Base-by-base conservation (phyloP, 2,329 filamentous ascomycete genomes). In the Magnaporthiopsis rhizophila region DNA sequence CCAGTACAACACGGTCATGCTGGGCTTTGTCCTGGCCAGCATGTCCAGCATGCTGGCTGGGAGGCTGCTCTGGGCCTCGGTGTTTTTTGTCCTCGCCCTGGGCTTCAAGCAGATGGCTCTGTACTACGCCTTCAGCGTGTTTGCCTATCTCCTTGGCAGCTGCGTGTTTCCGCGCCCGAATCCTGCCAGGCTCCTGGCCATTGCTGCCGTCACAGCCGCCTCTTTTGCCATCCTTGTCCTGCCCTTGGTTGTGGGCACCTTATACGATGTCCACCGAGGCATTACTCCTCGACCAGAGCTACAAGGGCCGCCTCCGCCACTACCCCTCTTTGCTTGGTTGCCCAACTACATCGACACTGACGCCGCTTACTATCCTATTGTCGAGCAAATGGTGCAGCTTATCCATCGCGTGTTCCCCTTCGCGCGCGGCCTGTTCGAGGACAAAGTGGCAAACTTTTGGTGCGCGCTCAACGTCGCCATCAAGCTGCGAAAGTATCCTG, bases 31-130 rank as follows among this genome's bases (percentile, higher is more conserved):
- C 12, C 80, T 96, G 36, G 92, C 92, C 0, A 91, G 89, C 70
- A 87, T 97, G 79, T 95, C 94, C 58, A 95, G 90, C 74, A 89
- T 98, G 78, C 76, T 97, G 62, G 92, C 92, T 3, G 91, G 91
- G 4, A 86, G 92, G 61, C 89, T 89, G 71, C 84, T 96, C 67
- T 97, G 94, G 92, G 86, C 91, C 32, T 92, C 91, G 67, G 85
- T 97, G 65, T 97, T 97, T 79, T 99, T 99, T 70, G 95, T 99
- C 8, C 86, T 86, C 21, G 91, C 94, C 3, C 81, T 99, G n/a
- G 92, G 92, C 7, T 99, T 98, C 82, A 99, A 99, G 80, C 95
- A 99, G 76, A 99, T 99, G 96, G 94, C 94, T 0, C 82, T 99
- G 21, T 99, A 98, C 79, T 99, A 97, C 76, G 92, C 96, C 3